Conservation (phyloP, 78 protist species). For the Dictyostelium firmibasis region DNA sequence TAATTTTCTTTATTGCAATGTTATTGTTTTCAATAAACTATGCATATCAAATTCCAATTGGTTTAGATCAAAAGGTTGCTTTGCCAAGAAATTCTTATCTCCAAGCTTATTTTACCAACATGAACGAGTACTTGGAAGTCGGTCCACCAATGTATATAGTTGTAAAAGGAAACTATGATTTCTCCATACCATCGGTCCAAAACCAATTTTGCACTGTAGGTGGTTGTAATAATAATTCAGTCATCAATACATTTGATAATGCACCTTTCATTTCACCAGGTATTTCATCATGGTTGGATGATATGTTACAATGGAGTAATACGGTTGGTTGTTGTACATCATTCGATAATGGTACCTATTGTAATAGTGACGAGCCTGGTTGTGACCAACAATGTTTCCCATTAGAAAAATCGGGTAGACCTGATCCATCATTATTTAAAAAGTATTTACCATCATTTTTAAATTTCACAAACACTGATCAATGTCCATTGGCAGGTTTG, state of each 20-base stretch:
- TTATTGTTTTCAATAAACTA: background rate
- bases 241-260: background rate
- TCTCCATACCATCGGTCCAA: background rate
- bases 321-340: background rate
- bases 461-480: background rate
- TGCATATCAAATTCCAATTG: constrained; percentile 10
- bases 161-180: constrained; percentile 29
- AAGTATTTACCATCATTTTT: constrained; percentile 20
- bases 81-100: constrained; percentile 82
- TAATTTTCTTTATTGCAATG: constrained; percentile 13
- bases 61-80: constrained; percentile 83
- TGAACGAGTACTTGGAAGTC: constrained; percentile 35
- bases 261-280: constrained; percentile 34
- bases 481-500: constrained; percentile 9
- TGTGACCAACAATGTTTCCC: background rate
- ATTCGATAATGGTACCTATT: background rate
- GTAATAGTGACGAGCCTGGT: background rate
- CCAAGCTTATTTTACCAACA: constrained; percentile 51
- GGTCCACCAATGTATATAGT: constrained; percentile 86
- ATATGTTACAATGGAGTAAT: constrained; percentile 9
- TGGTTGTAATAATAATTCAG: background rate
- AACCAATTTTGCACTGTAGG: background rate
- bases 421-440: background rate
- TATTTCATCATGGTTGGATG: constrained; percentile 45
- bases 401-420: background rate